These are phyloP conservation scores for Cytospora mali DNA, from an alignment of 2,329 filamentous ascomycete species.

Conservation along the genomic window DNA sequence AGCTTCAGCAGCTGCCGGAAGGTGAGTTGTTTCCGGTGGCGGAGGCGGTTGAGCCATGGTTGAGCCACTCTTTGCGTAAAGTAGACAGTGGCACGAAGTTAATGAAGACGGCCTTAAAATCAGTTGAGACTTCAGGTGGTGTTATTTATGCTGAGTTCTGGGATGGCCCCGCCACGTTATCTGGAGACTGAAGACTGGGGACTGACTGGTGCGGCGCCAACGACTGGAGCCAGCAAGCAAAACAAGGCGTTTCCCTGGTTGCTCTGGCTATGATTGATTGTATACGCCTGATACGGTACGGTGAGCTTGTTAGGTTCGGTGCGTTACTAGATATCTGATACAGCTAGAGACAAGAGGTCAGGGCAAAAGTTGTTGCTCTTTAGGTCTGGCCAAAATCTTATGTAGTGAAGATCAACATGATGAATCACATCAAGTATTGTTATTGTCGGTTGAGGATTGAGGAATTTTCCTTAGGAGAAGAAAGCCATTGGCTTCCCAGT, in stretches of 20 bases:
- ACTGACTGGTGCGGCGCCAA: background rate
- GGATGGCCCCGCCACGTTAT: background rate
- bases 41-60: slow-evolving; percentile 22
- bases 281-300: too few species aligned
- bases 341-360: background rate
- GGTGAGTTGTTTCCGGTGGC: background rate
- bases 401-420: background rate
- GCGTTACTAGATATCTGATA: background rate
- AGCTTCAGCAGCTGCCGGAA: slow-evolving; percentile 14
- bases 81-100: background rate
- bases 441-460: background rate
- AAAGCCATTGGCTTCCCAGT: background rate
- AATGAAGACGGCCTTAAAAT: background rate
- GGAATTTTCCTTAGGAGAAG: background rate
- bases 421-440: background rate
- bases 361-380: background rate
- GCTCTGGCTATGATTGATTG: background rate
- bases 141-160: background rate
- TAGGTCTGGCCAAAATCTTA: background rate
- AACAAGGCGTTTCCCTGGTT: background rate
- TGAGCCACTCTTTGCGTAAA: background rate
- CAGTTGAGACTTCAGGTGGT: background rate
- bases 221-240: background rate
- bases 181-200: background rate
- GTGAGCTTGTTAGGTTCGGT: background rate